Percentiles rank a stretch among this genome's conserved stretches.
Evolutionary conservation across 2,329 filamentous ascomycete genomes (phyloP).

Genomic region (Colletotrichum ledebouriae): DNA sequence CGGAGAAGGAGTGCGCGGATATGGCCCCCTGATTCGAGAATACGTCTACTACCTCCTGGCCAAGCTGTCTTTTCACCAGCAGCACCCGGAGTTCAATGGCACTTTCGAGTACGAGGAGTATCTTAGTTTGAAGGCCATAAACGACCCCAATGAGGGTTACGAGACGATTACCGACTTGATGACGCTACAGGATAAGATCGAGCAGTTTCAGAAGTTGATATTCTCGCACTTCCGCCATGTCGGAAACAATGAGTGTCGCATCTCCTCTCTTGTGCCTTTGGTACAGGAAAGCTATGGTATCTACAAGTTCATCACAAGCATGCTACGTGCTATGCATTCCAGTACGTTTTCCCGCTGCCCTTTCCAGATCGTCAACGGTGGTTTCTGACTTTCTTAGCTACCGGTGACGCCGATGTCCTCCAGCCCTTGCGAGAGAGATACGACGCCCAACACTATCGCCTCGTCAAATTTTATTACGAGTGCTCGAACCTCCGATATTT

Average conservation of each 20-base stretch:
- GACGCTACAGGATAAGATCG: constrained; percentile 97
- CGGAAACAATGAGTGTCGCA: constrained; percentile 95
- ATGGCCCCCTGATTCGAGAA: constrained; percentile 92
- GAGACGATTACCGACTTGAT: constrained; percentile 98
- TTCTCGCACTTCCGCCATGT: constrained; percentile 96
- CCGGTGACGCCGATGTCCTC: constrained; percentile 92
- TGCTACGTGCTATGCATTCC: constrained; percentile 97
- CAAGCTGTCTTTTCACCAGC: constrained; percentile 95
- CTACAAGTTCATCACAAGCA: constrained; percentile 99
- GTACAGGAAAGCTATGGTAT: constrained; percentile 99
- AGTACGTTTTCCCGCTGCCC: constrained; percentile 67
- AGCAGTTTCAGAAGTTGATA: constrained; percentile 97
- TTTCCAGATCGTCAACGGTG: constrained; percentile 31
- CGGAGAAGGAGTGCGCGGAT: constrained; percentile 89
- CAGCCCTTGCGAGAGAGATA: constrained; percentile 90
- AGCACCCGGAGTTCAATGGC: constrained; percentile 98
- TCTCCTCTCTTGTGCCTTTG: constrained; percentile 91
- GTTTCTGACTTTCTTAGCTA: constrained; percentile 65
- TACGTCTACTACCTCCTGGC: constrained; percentile 96
- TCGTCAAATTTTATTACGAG: constrained; percentile 99
- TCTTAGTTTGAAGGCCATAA: constrained; percentile 96
- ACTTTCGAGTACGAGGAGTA: constrained; percentile 99
- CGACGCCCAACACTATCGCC: constrained; percentile 94
- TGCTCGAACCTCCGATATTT: constrained; percentile 98
- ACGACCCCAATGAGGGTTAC: constrained; percentile 97